Evolutionary conservation across 164 flowering plant genomes (phyloP).

Genomic region (Buxus sempervirens): DNA sequence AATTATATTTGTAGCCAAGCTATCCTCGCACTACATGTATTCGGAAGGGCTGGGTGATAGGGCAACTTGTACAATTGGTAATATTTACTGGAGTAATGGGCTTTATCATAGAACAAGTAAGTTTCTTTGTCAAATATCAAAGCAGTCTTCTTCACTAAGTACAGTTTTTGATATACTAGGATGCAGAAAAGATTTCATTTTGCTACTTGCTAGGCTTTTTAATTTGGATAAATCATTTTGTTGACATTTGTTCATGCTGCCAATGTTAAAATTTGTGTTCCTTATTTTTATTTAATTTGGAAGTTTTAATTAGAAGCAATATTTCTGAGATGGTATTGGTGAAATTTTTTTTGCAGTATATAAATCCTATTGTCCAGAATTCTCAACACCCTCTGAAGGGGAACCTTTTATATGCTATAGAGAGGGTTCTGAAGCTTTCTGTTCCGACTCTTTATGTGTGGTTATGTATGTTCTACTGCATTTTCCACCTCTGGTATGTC

Average conservation of each 20-base stretch:
- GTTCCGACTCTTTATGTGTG: conserved; percentile 95
- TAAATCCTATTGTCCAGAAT: conserved; percentile 87
- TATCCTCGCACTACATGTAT: conserved; percentile 78
- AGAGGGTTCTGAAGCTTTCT: conserved; percentile 95
- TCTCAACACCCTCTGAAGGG: conserved; percentile 97
- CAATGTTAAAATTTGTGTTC: neutral
- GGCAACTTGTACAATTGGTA: conserved; percentile 77
- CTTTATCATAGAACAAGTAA: conserved; percentile 85
- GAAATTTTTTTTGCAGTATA: conserved; percentile 69
- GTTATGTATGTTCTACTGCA: conserved; percentile 99
- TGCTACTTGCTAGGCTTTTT: no score
- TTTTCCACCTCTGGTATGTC: conserved; percentile 92
- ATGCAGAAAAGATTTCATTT: no score
- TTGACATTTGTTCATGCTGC: no score
- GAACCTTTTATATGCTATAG: conserved; percentile 72
- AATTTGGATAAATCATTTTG: no score
- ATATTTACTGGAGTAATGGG: conserved; percentile 94
- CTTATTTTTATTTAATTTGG: neutral
- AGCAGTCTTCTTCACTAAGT: no score
- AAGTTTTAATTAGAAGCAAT: no score
- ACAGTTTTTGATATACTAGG: no score
- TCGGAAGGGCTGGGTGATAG: conserved; percentile 86
- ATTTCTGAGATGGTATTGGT: conserved; percentile 24
- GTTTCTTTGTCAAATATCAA: conserved; percentile 19
- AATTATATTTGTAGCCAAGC: conserved; percentile 49